phyloP scores from a whole-genome alignment of 2,329 filamentous ascomycete species.

The Penicillium griseofulvum region DNA sequence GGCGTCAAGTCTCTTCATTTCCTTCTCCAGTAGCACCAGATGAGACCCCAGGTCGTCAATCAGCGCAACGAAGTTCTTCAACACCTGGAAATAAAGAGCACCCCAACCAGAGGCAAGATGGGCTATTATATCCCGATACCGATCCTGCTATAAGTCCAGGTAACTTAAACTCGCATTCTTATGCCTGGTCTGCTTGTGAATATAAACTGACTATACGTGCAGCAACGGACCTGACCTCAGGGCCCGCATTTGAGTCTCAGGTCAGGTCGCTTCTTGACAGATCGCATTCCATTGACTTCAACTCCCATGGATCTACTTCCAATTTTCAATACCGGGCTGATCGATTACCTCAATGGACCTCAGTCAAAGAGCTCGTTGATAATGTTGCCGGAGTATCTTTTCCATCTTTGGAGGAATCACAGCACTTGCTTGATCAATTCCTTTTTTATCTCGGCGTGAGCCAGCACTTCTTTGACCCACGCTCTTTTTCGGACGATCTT shows the following conservation, averaged over 20 bases:
- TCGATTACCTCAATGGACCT: constrained; percentile 3
- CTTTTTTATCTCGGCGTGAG: constrained; percentile 25
- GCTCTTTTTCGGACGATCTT: constrained; percentile 20
- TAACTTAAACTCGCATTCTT: background rate
- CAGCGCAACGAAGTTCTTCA: background rate
- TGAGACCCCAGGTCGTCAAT: background rate
- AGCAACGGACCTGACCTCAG: constrained; percentile 21
- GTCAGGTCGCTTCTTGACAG: constrained; percentile 18
- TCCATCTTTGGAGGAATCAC: constrained; percentile 18
- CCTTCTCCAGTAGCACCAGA: background rate
- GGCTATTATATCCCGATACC: background rate
- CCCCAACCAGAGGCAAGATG: background rate
- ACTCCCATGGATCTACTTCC: background rate
- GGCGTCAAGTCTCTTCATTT: background rate
- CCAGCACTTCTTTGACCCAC: constrained; percentile 24
- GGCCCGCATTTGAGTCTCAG: constrained; percentile 21
- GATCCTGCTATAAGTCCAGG: constrained; percentile 16
- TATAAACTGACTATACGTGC: background rate
- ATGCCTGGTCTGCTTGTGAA: background rate
- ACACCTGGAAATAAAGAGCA: background rate
- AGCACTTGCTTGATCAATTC: constrained; percentile 21
- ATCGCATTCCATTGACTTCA: background rate
- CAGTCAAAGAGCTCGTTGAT: constrained; percentile 4
- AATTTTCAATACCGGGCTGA: background rate
- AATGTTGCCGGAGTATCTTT: constrained; percentile 5